Evolutionary conservation across 495 filamentous ascomycete species (phyloP).

Genomic region (Collariella sp.): DNA sequence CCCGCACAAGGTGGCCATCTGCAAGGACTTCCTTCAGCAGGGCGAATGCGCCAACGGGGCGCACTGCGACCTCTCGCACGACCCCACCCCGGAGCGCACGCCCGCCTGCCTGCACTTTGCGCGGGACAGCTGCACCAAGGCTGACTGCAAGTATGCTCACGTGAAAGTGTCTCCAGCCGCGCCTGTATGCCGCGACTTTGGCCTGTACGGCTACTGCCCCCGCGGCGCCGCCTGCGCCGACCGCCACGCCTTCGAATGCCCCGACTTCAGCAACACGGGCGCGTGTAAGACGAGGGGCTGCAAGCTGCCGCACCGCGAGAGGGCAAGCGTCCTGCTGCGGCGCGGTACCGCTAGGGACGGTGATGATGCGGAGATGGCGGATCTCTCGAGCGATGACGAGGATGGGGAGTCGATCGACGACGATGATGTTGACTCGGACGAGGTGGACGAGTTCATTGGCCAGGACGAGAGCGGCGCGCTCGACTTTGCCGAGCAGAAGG

Average conservation of each 20-base stretch:
- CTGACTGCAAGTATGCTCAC: constrained; percentile 83
- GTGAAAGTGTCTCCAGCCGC: constrained; percentile 72
- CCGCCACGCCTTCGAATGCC: constrained; percentile 83
- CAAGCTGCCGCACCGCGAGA: constrained; percentile 77
- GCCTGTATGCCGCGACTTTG: constrained; percentile 77
- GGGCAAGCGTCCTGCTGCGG: constrained; percentile 58
- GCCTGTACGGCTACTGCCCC: constrained; percentile 80
- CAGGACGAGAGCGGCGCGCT: constrained; percentile 32
- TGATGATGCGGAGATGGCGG: constrained; percentile 54
- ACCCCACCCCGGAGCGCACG: constrained; percentile 73
- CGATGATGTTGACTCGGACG: constrained; percentile 86
- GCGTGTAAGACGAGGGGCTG: constrained; percentile 75
- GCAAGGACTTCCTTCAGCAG: constrained; percentile 75
- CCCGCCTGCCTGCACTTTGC: constrained; percentile 86
- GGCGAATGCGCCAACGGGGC: constrained; percentile 71
- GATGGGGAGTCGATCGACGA: constrained; percentile 69
- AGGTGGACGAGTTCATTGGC: constrained; percentile 62
- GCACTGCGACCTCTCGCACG: constrained; percentile 89
- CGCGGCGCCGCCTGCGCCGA: constrained; percentile 71
- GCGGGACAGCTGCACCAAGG: constrained; percentile 82
- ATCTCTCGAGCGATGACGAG: constrained; percentile 69
- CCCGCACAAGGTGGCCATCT: constrained; percentile 79
- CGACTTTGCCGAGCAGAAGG: constrained; percentile 37
- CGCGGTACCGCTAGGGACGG: constrained; percentile 25
- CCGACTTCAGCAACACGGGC: constrained; percentile 88